A percentile compares a stretch with the other conserved stretches of the same genome.
Evolutionary conservation across 495 filamentous ascomycete genomes (phyloP).

Genomic region (Evansstolkia leycettana): DNA sequence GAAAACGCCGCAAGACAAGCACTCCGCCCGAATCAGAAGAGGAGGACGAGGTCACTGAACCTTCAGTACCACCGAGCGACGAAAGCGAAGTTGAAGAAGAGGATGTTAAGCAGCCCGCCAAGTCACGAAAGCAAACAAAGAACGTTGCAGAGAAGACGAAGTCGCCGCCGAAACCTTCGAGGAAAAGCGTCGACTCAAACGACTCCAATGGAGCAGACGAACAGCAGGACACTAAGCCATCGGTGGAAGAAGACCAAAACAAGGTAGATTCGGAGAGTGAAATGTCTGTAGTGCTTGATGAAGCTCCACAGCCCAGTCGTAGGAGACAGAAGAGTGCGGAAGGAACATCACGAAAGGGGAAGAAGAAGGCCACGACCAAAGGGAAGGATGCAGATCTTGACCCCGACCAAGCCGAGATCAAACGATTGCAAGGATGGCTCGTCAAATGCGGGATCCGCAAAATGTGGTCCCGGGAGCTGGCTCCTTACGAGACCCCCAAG

Average conservation of each 20-base stretch:
- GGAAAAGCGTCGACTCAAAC: constrained; percentile 7
- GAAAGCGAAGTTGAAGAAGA: constrained; percentile 7
- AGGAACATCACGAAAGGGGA: constrained; percentile 18
- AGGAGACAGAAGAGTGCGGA: constrained; percentile 28
- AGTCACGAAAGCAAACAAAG: too few relatives aligned
- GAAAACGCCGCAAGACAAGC: constrained; percentile 27
- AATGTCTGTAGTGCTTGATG: constrained; percentile 65
- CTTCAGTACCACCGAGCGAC: neutral
- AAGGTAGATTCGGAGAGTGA: constrained; percentile 57
- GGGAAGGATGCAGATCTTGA: constrained; percentile 38
- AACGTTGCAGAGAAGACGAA: constrained; percentile 11
- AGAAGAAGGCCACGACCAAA: constrained; percentile 20
- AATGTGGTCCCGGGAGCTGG: constrained; percentile 75
- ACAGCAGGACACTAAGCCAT: constrained; percentile 10
- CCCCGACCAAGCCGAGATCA: constrained; percentile 70
- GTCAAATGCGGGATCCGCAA: constrained; percentile 90
- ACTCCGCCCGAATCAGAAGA: constrained; percentile 16
- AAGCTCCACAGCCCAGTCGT: constrained; percentile 44
- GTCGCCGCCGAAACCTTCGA: constrained; percentile 14
- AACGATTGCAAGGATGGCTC: constrained; percentile 77
- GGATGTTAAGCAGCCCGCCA: constrained; percentile 12
- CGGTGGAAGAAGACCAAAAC: constrained; percentile 23
- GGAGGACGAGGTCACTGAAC: constrained; percentile 11
- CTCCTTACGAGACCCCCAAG: constrained; percentile 57
- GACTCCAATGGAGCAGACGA: constrained; percentile 14